Evolutionary conservation across 1,284 basidiomycete species (phyloP), one percentile per base, ranked within the genome.

Genomic region (Macrocystidia cucumis): DNA sequence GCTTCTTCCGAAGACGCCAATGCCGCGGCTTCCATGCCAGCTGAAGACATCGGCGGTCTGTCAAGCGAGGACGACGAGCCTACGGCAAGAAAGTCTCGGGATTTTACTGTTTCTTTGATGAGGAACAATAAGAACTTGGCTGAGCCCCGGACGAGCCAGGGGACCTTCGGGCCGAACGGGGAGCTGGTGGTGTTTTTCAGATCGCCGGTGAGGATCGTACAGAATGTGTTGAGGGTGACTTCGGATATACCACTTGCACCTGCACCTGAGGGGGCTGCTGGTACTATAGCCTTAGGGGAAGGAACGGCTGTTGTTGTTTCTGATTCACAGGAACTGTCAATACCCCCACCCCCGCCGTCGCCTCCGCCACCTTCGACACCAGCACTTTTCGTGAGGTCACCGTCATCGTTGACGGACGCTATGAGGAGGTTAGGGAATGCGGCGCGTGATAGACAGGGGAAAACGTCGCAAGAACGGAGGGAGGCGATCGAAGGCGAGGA

Each of bases 101-200:
- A 75, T 34, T 48, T 65, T n/a, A 69, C 69, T 0, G 62, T 71
- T 19, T 65, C 70, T 1, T 48, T 75, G 4, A 50, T 82, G 49
- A 63, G 78, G 34, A 73, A 67, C 37, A 69, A 76, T 46, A 85
- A 88, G 56, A 89, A 87, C 48, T 55, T 90, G 4, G 78, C 82
- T 0, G 84, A 88, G 48, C 85, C 87, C 0, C 65, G 84, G 40
- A 82, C 84, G 1, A 85, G 82, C 1, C 86, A 89, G 49, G 88
- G 84, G 2, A 69, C 79, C 1, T 95, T 93, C 60, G 85, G 90
- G 0, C 85, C 87, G 0, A 88, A 89, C 45, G 91, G 89, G 31
- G 78, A 91, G 59, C 64, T 93, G 1, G 74, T 92, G 0, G 88
- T 80, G 50, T 91, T 93, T 60, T 91, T 87, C 60, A 75, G 84